These are phyloP conservation scores for Cladosporium sp. DNA, from an alignment of 2,329 filamentous ascomycete species.

Conservation along the genomic window DNA sequence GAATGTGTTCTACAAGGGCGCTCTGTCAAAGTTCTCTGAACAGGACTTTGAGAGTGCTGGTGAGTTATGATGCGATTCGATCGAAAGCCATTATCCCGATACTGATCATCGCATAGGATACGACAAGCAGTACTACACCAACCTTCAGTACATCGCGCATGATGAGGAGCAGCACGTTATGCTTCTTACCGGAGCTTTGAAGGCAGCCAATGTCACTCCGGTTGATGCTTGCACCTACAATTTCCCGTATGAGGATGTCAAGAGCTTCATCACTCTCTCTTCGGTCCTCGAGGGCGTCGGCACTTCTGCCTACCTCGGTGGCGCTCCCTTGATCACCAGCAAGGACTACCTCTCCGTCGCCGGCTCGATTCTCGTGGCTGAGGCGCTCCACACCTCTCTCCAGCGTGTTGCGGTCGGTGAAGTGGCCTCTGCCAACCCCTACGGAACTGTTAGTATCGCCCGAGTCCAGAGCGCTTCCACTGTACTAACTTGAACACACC, in stretches of 20 bases:
- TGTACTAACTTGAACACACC: not conserved
- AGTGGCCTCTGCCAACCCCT: slow-evolving; percentile 54
- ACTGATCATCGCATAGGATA: slow-evolving; percentile 21
- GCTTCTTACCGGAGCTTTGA: slow-evolving; percentile 47
- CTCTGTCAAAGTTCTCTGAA: slow-evolving; percentile 53
- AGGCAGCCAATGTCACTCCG: slow-evolving; percentile 47
- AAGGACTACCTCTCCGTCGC: slow-evolving; percentile 58
- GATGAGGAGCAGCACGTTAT: slow-evolving; percentile 58
- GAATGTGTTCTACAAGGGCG: slow-evolving; percentile 58
- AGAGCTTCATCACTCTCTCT: slow-evolving; percentile 49
- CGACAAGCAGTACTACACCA: slow-evolving; percentile 50
- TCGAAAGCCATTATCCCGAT: not conserved
- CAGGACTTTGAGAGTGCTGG: slow-evolving; percentile 51
- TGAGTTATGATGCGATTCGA: slow-evolving; percentile 21
- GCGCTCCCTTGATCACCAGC: slow-evolving; percentile 54
- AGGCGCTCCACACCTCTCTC: slow-evolving; percentile 59
- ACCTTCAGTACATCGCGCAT: slow-evolving; percentile 51
- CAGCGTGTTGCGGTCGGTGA: slow-evolving; percentile 46
- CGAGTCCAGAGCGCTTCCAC: not conserved
- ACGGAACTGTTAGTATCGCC: slow-evolving; percentile 42
- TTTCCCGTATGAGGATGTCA: slow-evolving; percentile 37
- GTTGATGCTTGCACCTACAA: slow-evolving; percentile 54
- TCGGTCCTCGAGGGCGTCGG: slow-evolving; percentile 55
- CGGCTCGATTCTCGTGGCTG: slow-evolving; percentile 59
- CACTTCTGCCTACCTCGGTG: slow-evolving; percentile 58